Evolutionary conservation across 257 asterid genomes (phyloP).

Genomic region (Nicotiana otophora): DNA sequence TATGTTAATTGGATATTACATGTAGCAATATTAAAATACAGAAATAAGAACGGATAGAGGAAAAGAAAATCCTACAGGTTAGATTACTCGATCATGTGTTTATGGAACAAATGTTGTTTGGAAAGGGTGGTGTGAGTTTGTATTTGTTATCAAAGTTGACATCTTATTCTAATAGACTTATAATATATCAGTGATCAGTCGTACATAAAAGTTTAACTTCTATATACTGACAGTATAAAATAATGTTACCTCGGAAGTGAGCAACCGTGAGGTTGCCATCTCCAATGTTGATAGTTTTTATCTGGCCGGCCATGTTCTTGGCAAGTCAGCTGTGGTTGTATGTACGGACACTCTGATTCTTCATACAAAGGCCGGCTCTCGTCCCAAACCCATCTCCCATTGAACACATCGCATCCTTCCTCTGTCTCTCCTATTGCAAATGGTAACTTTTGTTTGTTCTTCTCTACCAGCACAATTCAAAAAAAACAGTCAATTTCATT

Average conservation of each 20-base stretch:
- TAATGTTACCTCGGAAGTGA: conserved; percentile 59
- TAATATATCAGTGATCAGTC: accelerated
- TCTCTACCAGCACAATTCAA: conserved; percentile 9
- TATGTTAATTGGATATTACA: not conserved
- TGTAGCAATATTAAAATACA: not conserved
- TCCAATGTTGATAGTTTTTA: conserved; percentile 66
- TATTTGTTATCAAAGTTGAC: no score
- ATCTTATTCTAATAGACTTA: not conserved
- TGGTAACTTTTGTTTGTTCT: conserved; percentile 20
- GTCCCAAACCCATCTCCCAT: conserved; percentile 66
- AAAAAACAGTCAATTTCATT: not conserved
- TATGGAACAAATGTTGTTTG: no score
- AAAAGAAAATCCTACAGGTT: no score
- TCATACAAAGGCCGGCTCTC: conserved; percentile 65
- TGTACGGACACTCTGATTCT: conserved; percentile 82
- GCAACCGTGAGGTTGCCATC: conserved; percentile 93
- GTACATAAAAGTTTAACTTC: not conserved
- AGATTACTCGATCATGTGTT: no score
- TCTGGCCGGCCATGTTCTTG: conserved; percentile 87
- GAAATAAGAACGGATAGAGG: not conserved
- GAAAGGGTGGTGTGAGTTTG: no score
- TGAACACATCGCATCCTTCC: conserved; percentile 44
- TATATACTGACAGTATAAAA: not conserved
- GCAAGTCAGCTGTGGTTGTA: conserved; percentile 91
- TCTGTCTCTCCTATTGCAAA: conserved; percentile 28